Percentiles rank a stretch among this genome's conserved stretches.
These are phyloP conservation scores for Tolypocladium inflatum DNA, from an alignment of 2,329 filamentous ascomycete genomes.

Conservation along the genomic window DNA sequence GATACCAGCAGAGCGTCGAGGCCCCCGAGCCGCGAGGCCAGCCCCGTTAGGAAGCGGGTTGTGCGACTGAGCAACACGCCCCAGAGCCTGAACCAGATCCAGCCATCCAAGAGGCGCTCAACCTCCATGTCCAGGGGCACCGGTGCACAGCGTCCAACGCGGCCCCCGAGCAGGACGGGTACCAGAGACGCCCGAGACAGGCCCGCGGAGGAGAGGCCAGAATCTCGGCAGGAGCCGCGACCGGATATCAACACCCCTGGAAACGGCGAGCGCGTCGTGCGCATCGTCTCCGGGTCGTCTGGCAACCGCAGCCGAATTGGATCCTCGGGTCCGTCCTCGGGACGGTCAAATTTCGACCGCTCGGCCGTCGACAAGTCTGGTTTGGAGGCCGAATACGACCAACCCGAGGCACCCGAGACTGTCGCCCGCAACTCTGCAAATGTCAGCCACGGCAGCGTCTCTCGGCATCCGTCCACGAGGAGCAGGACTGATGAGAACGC, in stretches of 20 bases:
- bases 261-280: conserved; percentile 41
- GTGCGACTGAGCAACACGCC: conserved; percentile 46
- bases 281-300: conserved; percentile 44
- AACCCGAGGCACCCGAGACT: conserved; percentile 39
- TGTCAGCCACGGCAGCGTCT: conserved; percentile 40
- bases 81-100: conserved; percentile 30
- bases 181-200: conserved; percentile 34
- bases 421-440: conserved; percentile 36
- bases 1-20: conserved; percentile 26
- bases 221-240: conserved; percentile 22
- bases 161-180: conserved; percentile 26
- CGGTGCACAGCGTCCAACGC: conserved; percentile 13
- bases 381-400: conserved; percentile 35
- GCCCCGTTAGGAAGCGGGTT: conserved; percentile 46
- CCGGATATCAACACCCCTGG: conserved; percentile 44
- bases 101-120: conserved; percentile 35
- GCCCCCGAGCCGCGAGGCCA: conserved; percentile 35
- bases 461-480: conserved; percentile 40
- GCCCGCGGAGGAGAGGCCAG: conserved; percentile 28
- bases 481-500: conserved; percentile 51
- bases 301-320: conserved; percentile 28
- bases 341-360: conserved; percentile 22
- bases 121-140: conserved; percentile 36
- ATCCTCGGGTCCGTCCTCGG: conserved; percentile 26
- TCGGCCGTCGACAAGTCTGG: conserved; percentile 22